Conservation (phyloP, 305 asterid genomes). For the Caryopteris hybrid region DNA sequence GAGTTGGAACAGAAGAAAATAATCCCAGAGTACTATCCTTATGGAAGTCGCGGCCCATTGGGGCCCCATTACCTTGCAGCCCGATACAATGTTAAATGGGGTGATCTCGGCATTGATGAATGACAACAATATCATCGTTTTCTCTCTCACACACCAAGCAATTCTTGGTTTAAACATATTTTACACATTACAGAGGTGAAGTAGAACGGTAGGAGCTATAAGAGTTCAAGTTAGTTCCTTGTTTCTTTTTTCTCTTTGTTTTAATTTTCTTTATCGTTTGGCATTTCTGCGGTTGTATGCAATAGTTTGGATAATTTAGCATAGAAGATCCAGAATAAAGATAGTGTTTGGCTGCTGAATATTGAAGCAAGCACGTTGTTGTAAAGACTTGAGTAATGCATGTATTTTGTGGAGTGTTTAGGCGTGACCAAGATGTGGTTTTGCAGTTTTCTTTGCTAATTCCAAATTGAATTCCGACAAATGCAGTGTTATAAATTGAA, state of each 20-base stretch:
- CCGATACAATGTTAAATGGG: conserved; percentile 81
- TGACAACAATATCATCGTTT: too few species aligned
- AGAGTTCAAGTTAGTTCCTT: too few species aligned
- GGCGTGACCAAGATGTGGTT: too few species aligned
- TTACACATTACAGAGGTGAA: neutral
- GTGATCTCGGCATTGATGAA: conserved; percentile 69
- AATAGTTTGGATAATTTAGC: neutral
- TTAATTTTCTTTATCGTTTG: neutral
- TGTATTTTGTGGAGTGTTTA: too few species aligned
- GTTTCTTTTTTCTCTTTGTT: neutral
- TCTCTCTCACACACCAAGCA: too few species aligned
- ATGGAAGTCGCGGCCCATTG: conserved; percentile 92
- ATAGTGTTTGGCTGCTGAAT: neutral
- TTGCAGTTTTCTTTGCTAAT: too few species aligned
- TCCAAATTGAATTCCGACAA: too few species aligned
- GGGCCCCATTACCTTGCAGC: conserved; percentile 97
- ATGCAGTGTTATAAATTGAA: too few species aligned
- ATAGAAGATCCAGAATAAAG: neutral
- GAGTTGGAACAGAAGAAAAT: conserved; percentile 70
- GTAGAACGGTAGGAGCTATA: neutral
- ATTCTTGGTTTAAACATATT: neutral
- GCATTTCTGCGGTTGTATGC: neutral
- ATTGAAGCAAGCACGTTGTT: too few species aligned
- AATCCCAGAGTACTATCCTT: conserved; percentile 82
- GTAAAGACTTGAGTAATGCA: too few species aligned